phyloP scores from a whole-genome alignment of 768 basidiomycete species.

The Suillus hirtellus region DNA sequence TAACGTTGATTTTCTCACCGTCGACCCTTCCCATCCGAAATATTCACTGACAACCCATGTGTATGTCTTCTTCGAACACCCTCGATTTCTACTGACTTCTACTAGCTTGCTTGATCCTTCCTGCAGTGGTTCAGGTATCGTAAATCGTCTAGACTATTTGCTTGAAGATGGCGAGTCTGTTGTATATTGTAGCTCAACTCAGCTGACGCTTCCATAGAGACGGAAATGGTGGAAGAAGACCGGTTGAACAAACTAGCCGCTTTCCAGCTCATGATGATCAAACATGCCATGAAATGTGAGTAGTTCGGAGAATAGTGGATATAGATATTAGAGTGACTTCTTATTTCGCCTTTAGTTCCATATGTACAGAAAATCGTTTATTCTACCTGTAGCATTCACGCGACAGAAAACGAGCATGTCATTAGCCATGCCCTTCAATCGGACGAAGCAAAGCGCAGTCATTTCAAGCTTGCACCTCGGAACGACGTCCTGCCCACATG shows the following conservation, averaged over 20 bases:
- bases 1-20: constrained; percentile 80
- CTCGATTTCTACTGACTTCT: constrained; percentile 7
- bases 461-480: constrained; percentile 69
- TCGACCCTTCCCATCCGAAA: constrained; percentile 64
- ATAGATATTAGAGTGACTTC: constrained; percentile 11
- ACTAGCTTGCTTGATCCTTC: constrained; percentile 89
- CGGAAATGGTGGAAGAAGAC: constrained; percentile 58
- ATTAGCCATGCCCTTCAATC: constrained; percentile 72
- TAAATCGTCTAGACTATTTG: constrained; percentile 86
- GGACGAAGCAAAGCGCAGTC: constrained; percentile 58
- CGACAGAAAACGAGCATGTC: constrained; percentile 91
- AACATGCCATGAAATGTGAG: constrained; percentile 94
- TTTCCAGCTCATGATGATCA: constrained; percentile 90
- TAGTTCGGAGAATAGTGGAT: constrained; percentile 11
- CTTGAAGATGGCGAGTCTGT: constrained; percentile 62
- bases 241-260: constrained; percentile 81
- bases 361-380: constrained; percentile 83
- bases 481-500: constrained; percentile 76
- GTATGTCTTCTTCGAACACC: constrained; percentile 43
- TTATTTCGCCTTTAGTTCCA: constrained; percentile 54
- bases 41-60: constrained; percentile 81
- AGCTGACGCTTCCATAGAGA: constrained; percentile 38
- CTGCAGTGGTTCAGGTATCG: constrained; percentile 93
- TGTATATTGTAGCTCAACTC: constrained; percentile 6
- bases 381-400: constrained; percentile 95